phyloP scores from a whole-genome alignment of 2,329 filamentous ascomycete genomes.

The Capronia coronata region DNA sequence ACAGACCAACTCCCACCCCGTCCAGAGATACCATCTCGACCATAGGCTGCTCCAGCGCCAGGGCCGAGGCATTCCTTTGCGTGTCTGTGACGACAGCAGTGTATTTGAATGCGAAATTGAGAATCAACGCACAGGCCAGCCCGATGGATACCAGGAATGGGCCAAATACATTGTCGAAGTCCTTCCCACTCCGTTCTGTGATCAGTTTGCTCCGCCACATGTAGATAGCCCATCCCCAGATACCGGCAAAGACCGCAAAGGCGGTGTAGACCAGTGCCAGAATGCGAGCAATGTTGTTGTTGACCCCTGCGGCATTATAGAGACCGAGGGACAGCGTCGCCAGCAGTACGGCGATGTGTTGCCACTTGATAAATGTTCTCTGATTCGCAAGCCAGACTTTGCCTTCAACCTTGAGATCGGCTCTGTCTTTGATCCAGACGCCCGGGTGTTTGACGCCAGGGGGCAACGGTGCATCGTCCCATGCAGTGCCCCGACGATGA shows the following conservation, averaged over 20 bases:
- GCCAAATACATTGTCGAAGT: constrained; percentile 84
- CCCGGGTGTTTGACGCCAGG: constrained; percentile 81
- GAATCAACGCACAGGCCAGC: constrained; percentile 66
- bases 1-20: background rate
- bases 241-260: constrained; percentile 74
- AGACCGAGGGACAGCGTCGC: constrained; percentile 76
- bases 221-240: constrained; percentile 84
- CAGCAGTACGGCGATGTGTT: constrained; percentile 85
- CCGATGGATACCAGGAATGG: constrained; percentile 77
- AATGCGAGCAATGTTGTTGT: constrained; percentile 64
- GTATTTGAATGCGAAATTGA: constrained; percentile 81
- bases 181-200: constrained; percentile 73
- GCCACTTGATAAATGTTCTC: constrained; percentile 97
- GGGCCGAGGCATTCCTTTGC: background rate
- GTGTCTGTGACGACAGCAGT: constrained; percentile 14
- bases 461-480: constrained; percentile 55
- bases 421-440: constrained; percentile 89
- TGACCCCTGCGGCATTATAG: constrained; percentile 75
- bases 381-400: constrained; percentile 99
- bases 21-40: background rate
- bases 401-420: constrained; percentile 85
- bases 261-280: constrained; percentile 78
- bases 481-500: constrained; percentile 34
- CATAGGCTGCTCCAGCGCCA: constrained; percentile 3
- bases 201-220: constrained; percentile 72